phyloP scores from a whole-genome alignment of 495 filamentous ascomycete genomes.

The Thermochaetoides thermophila region DNA sequence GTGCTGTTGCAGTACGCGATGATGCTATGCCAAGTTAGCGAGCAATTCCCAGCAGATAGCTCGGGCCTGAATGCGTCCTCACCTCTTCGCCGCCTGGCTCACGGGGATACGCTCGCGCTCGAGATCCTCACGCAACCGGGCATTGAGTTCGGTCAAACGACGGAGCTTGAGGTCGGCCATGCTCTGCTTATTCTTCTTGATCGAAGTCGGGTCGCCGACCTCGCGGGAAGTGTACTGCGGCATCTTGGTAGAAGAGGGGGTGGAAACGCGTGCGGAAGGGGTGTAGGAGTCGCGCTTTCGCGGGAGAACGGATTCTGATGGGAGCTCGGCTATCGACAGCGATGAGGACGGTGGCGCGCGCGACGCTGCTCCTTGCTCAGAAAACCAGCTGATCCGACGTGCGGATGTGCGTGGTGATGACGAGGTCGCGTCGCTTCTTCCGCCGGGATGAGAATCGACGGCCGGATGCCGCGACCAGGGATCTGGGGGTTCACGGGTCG shows the following conservation, averaged over 20 bases:
- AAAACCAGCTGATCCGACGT: background rate
- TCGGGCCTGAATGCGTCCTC: no score
- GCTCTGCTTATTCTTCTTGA: constrained; percentile 97
- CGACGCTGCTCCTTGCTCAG: constrained; percentile 1
- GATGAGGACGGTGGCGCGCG: constrained; percentile 1
- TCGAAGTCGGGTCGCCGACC: constrained; percentile 45
- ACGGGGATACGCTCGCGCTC: constrained; percentile 90
- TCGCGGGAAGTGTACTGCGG: constrained; percentile 42
- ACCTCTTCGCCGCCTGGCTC: constrained; percentile 88
- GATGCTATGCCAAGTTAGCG: constrained; percentile 41
- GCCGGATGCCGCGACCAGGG: constrained; percentile 8
- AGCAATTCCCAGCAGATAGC: no score
- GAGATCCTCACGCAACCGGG: constrained; percentile 82
- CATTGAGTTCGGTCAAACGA: constrained; percentile 90
- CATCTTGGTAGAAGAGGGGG: constrained; percentile 23
- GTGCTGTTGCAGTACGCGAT: constrained; percentile 94
- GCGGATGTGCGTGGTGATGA: constrained; percentile 3
- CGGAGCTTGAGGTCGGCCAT: constrained; percentile 97
- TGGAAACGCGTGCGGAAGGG: background rate
- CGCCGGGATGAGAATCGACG: constrained; percentile 6
- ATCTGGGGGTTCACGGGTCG: constrained; percentile 2
- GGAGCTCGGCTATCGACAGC: background rate
- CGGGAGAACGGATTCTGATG: background rate
- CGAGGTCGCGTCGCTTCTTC: constrained; percentile 7
- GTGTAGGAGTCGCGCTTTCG: background rate